Conservation (phyloP, 495 filamentous ascomycete species). For the Corynascus novoguineensis region DNA sequence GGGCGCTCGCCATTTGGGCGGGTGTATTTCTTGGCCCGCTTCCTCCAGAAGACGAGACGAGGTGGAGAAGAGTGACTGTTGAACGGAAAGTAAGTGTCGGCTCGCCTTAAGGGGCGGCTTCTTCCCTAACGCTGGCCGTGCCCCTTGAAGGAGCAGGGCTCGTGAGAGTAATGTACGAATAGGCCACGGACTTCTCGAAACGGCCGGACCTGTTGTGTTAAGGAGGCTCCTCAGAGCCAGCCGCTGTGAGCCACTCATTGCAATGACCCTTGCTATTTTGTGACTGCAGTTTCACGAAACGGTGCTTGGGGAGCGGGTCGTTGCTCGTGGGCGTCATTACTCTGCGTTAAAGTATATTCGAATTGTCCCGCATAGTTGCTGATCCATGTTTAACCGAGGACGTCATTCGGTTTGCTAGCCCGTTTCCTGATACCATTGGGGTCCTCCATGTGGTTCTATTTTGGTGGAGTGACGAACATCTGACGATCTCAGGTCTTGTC, state of each 20-base stretch:
- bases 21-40: background rate
- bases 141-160: background rate
- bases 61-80: slow-evolving; percentile 1
- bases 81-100: background rate
- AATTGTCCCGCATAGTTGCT: no score
- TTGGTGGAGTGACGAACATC: no score
- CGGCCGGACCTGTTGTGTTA: background rate
- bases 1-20: slow-evolving; percentile 24
- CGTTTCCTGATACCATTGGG: no score
- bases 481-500: no score
- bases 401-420: no score
- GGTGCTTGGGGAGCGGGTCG: background rate
- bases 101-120: background rate
- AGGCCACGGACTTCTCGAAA: background rate
- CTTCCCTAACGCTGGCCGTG: background rate
- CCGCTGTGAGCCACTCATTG: background rate
- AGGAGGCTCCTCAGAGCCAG: background rate
- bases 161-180: background rate
- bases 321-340: background rate
- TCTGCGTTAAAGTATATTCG: background rate
- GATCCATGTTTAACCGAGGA: no score
- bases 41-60: background rate
- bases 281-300: background rate
- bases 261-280: background rate
- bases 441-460: no score